phyloP scores from a whole-genome alignment of 129 eudicot genomes.

The Artemisia annua region DNA sequence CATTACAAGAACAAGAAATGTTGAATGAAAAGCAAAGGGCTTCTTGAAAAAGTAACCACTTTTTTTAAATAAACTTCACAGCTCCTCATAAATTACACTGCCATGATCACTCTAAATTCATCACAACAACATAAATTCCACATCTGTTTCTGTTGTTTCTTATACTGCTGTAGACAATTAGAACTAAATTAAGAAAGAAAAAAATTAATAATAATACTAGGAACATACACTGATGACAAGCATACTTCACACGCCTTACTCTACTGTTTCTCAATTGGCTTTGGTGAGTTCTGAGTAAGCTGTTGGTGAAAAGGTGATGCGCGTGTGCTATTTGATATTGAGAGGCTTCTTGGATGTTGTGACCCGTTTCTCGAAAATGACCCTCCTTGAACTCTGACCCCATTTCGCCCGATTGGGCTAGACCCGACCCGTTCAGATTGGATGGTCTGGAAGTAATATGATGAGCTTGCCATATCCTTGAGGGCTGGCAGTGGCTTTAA shows the following conservation, averaged over 20 bases:
- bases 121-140: constrained; percentile 32
- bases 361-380: constrained; percentile 65
- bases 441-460: constrained; percentile 52
- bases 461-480: constrained; percentile 69
- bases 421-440: constrained; percentile 53
- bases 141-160: constrained; percentile 38
- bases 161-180: constrained; percentile 31
- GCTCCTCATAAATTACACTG: constrained; percentile 35
- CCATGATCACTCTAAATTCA: constrained; percentile 35
- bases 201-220: constrained; percentile 20
- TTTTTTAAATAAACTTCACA: constrained; percentile 21
- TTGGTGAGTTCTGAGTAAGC: constrained; percentile 67
- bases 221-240: constrained; percentile 23
- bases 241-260: constrained; percentile 20
- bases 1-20: neutral
- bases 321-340: constrained; percentile 70
- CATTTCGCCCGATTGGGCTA: constrained; percentile 60
- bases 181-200: constrained; percentile 24
- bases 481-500: constrained; percentile 50
- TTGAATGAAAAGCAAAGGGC: neutral
- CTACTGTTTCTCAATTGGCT: constrained; percentile 61
- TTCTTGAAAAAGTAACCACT: constrained; percentile 4
- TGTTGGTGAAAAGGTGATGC: constrained; percentile 87
- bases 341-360: constrained; percentile 80
- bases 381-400: constrained; percentile 42